Evolutionary conservation across 2,329 filamentous ascomycete species (phyloP), one percentile per base, ranked within the genome.

Genomic region (Aspergillus arachidicola): DNA sequence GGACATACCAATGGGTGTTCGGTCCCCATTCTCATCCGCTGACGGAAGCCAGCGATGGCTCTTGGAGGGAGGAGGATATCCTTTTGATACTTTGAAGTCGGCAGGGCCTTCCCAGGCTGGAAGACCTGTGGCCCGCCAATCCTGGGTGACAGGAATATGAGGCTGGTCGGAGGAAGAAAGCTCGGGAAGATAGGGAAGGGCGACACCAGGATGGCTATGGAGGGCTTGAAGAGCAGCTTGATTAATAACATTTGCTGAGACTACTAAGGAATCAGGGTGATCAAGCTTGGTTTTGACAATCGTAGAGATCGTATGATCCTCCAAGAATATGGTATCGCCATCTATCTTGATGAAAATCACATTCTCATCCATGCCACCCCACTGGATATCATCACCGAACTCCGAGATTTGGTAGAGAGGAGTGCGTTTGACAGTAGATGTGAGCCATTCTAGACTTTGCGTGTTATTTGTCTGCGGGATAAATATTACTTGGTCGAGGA

Each of bases 201-300:
- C 79, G 21, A 82, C 81, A 6, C 83, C 83, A 10, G 84, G 76
- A 61, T 85, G 85, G 69, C 81, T 83, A 67, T 88, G 86, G 21
- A 87, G 76, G 75, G 83, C 82, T 56, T 81, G 80, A 36, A 86
- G 81, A 12, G 84, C 78, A 16, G 84, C 85, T 56, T 85, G 83
- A 64, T 87, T 87, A 66, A 87, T 76, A 26, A 88, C 78, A 65
- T 87, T 87, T 57, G 84, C 84, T 2, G 84, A 85, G 16, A 87
- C 82, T 53, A 83, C 75, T 65, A 81, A 81, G 30, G 80, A 80
- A 45, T 85, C 80, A 9, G 84, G 83, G 36, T 86, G 79, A 4
- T 81, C 77, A 56, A 85, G 71, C 64, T 83, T 83, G 23, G 83
- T 84, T 65, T 83, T 82, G 32, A 86, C 79, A 7, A 88, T 78